phyloP scores from a whole-genome alignment of 2,329 filamentous ascomycete genomes.

The Penicillium sp. region DNA sequence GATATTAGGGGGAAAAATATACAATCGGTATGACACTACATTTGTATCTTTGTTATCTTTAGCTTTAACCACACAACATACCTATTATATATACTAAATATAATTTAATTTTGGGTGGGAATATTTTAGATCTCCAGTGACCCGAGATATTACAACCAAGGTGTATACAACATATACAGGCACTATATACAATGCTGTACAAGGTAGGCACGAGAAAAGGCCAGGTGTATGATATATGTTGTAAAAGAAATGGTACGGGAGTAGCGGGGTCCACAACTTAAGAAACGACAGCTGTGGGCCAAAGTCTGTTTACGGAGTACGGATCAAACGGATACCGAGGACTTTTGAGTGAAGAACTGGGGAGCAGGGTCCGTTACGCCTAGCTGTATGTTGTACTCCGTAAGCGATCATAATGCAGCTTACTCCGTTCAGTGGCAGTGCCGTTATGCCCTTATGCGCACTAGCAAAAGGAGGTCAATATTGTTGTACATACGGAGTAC shows the following conservation, averaged over 20 bases:
- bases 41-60: too few relatives aligned
- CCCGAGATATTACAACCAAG: too few relatives aligned
- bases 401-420: slow-evolving; percentile 1
- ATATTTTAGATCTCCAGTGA: too few relatives aligned
- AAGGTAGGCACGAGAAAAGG: neutral
- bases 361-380: neutral
- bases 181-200: too few relatives aligned
- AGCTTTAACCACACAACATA: too few relatives aligned
- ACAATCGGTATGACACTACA: neutral
- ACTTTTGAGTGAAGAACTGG: slow-evolving; percentile 3
- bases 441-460: neutral
- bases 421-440: slow-evolving; percentile 6
- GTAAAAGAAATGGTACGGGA: neutral
- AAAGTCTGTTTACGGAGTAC: slow-evolving; percentile 4
- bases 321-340: neutral
- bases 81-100: too few relatives aligned
- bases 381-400: neutral
- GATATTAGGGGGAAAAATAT: neutral
- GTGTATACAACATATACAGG: too few relatives aligned
- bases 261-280: neutral
- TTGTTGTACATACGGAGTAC: too few relatives aligned
- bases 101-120: too few relatives aligned
- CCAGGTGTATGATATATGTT: neutral
- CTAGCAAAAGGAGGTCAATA: neutral
- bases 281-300: slow-evolving; percentile 4